Percentiles rank a stretch among this genome's conserved stretches.
Conservation (phyloP, 768 basidiomycete species). For the Suillus hirtellus region DNA sequence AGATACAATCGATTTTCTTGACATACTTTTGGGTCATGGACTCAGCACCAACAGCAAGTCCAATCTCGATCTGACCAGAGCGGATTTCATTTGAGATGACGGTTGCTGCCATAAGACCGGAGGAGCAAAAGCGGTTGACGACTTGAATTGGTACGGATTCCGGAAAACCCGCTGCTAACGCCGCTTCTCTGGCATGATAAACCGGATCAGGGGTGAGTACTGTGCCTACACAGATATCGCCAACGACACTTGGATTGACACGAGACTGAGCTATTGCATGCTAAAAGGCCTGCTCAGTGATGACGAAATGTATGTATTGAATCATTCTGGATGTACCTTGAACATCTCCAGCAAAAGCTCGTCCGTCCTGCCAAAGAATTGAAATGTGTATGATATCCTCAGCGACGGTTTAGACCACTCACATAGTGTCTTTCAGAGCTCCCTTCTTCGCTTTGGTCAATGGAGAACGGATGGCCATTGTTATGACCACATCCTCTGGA, state of each 20-base stretch:
- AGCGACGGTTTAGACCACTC: constrained; percentile 21
- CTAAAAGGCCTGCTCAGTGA: constrained; percentile 33
- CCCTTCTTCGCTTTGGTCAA: constrained; percentile 78
- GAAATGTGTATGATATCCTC: constrained; percentile 1
- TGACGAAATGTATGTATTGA: background rate
- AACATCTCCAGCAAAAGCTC: constrained; percentile 83
- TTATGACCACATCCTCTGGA: constrained; percentile 80
- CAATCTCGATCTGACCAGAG: constrained; percentile 77
- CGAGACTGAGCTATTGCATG: constrained; percentile 57
- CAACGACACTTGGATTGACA: constrained; percentile 64
- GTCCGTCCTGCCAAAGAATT: constrained; percentile 54
- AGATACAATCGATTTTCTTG: constrained; percentile 15
- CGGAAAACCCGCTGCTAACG: constrained; percentile 80
- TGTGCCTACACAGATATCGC: constrained; percentile 80
- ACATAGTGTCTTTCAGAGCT: constrained; percentile 70
- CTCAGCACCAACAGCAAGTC: constrained; percentile 82
- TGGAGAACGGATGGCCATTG: constrained; percentile 76
- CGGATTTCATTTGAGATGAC: constrained; percentile 75
- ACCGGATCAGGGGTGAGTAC: constrained; percentile 64
- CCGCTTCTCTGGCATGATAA: constrained; percentile 73
- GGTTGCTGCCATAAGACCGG: constrained; percentile 83
- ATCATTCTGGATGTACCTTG: constrained; percentile 44
- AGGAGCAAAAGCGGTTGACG: constrained; percentile 82
- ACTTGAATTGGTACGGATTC: constrained; percentile 73
- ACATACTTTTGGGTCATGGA: constrained; percentile 79